Evolutionary conservation across 2,329 filamentous ascomycete genomes (phyloP).

Genomic region (Dothistroma pini): DNA sequence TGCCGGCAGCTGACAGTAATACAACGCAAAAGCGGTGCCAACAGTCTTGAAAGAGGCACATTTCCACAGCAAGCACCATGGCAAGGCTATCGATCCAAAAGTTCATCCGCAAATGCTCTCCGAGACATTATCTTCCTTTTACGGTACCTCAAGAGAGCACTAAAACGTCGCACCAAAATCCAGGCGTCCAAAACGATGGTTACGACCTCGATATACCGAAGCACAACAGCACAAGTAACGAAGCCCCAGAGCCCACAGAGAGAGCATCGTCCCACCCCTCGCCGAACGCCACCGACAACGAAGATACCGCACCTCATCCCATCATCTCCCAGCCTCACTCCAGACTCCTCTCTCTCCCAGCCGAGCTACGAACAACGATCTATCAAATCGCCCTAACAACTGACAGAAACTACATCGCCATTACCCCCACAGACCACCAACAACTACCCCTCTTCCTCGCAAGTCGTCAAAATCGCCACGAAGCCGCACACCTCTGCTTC

Average conservation of each 20-base stretch:
- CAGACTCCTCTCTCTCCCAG: constrained; percentile 32
- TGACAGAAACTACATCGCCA: constrained; percentile 26
- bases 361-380: constrained; percentile 44
- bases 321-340: not conserved
- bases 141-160: not conserved
- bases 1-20: too few species aligned
- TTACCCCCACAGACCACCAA: constrained; percentile 34
- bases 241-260: too few species aligned
- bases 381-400: constrained; percentile 40
- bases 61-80: not conserved
- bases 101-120: not conserved
- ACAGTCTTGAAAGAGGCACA: not conserved
- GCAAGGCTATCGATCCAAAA: not conserved
- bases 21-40: too few species aligned
- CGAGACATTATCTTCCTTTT: not conserved
- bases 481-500: constrained; percentile 45
- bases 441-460: constrained; percentile 42
- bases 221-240: too few species aligned
- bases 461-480: constrained; percentile 39
- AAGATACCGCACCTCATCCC: not conserved
- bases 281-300: too few species aligned
- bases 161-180: not conserved
- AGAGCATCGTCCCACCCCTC: too few species aligned
- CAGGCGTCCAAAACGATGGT: not conserved
- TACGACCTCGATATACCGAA: not conserved